Conservation (phyloP, 306 rosid genomes). For the Rosa persica region DNA sequence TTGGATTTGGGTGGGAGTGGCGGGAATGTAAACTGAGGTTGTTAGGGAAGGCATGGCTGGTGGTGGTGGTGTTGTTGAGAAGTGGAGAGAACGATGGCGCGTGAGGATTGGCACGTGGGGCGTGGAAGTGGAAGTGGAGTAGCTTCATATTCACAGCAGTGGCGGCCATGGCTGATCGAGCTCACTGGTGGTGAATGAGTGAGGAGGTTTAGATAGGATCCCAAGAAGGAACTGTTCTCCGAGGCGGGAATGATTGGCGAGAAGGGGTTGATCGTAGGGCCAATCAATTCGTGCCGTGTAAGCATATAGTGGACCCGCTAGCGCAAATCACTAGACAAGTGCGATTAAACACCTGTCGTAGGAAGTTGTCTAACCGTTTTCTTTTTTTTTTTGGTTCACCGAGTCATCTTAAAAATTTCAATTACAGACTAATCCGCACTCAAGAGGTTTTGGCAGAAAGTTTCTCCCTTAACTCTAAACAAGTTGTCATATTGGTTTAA, state of each 20-base stretch:
- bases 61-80: background rate
- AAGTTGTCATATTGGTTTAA: too few relatives aligned
- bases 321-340: too few relatives aligned
- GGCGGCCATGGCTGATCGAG: slow-evolving; percentile 42
- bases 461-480: too few relatives aligned
- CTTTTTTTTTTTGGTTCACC: too few relatives aligned
- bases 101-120: slow-evolving; percentile 26
- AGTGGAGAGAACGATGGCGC: slow-evolving; percentile 23
- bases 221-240: background rate
- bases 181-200: background rate
- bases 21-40: slow-evolving; percentile 26
- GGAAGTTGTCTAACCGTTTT: too few relatives aligned
- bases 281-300: slow-evolving; percentile 3
- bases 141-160: slow-evolving; percentile 25
- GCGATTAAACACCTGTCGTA: too few relatives aligned
- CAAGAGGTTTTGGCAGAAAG: too few relatives aligned
- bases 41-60: background rate
- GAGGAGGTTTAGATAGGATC: background rate
- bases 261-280: background rate
- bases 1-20: background rate
- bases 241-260: slow-evolving; percentile 24
- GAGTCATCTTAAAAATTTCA: too few relatives aligned
- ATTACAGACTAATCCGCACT: too few relatives aligned
- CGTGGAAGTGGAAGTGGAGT: slow-evolving; percentile 22
- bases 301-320: background rate